Evolutionary conservation across 495 filamentous ascomycete species (phyloP).

Genomic region (Aspergillus leporis): DNA sequence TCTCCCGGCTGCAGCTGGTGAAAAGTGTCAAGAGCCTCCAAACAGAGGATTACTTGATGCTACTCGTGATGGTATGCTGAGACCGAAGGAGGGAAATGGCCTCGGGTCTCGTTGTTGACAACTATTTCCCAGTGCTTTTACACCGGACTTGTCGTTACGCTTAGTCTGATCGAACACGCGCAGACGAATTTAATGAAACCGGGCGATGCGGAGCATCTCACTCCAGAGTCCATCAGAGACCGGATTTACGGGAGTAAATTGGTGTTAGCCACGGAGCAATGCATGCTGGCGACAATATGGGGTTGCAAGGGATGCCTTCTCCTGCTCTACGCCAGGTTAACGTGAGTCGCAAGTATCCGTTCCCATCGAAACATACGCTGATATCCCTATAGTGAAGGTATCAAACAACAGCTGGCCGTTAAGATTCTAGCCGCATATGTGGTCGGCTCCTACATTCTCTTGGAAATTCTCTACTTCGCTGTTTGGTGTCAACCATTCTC

Average conservation of each 20-base stretch:
- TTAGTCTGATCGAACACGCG: neutral
- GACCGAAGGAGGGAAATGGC: neutral
- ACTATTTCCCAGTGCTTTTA: neutral
- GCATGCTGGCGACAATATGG: neutral
- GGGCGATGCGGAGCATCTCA: neutral
- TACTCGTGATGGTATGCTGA: neutral
- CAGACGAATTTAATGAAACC: neutral
- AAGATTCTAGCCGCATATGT: neutral
- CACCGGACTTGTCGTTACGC: neutral
- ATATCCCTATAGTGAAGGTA: neutral
- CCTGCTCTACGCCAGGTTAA: neutral
- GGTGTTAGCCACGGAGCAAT: neutral
- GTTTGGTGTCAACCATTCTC: neutral
- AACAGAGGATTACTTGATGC: neutral
- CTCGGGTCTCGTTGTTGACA: neutral
- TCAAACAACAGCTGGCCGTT: slow-evolving; percentile 2
- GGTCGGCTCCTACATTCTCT: neutral
- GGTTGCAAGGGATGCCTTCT: slow-evolving; percentile 1
- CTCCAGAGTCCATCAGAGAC: neutral
- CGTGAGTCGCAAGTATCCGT: neutral
- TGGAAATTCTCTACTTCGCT: neutral
- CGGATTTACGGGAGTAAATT: neutral
- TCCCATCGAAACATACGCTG: neutral
- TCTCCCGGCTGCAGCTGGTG: neutral
- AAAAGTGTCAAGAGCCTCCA: neutral